These are phyloP conservation scores for Ascochyta koolunga DNA, from an alignment of 2,329 filamentous ascomycete genomes.

Conservation along the genomic window DNA sequence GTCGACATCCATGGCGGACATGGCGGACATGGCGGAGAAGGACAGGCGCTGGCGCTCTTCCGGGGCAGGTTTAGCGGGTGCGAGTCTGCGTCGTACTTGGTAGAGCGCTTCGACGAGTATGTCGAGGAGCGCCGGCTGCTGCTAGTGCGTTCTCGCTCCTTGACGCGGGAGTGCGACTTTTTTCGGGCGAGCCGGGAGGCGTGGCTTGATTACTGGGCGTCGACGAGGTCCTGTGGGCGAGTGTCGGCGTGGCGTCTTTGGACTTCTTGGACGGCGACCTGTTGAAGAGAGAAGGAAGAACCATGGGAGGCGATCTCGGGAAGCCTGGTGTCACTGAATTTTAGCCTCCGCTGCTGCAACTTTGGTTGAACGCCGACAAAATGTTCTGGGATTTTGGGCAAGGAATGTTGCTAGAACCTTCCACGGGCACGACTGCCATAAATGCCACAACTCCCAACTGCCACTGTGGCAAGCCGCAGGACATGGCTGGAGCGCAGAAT, in stretches of 20 bases:
- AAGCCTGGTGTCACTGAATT: constrained; percentile 39
- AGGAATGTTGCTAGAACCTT: constrained; percentile 44
- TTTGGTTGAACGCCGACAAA: constrained; percentile 39
- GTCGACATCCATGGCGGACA: constrained; percentile 57
- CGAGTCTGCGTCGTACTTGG: constrained; percentile 68
- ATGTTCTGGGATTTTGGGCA: constrained; percentile 26
- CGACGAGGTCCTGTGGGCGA: constrained; percentile 23
- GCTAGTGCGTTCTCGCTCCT: constrained; percentile 38
- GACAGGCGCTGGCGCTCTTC: constrained; percentile 83
- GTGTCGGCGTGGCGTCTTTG: constrained; percentile 29
- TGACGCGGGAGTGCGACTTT: constrained; percentile 38
- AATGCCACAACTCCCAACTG: constrained; percentile 8
- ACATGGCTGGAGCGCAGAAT: constrained; percentile 28
- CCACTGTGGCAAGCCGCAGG: constrained; percentile 27
- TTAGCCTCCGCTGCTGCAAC: constrained; percentile 36
- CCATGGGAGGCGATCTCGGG: constrained; percentile 40
- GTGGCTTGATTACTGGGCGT: constrained; percentile 32
- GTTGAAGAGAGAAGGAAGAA: constrained; percentile 47
- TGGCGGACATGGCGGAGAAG: constrained; percentile 68
- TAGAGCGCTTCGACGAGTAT: constrained; percentile 46
- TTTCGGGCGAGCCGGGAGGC: constrained; percentile 49
- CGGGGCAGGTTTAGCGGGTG: constrained; percentile 91
- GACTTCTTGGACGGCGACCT: constrained; percentile 46
- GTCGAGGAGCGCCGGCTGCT: constrained; percentile 37
- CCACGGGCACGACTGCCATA: constrained; percentile 19